These are phyloP conservation scores for Xylaria sp. DNA, from an alignment of 495 filamentous ascomycete species.

Conservation along the genomic window DNA sequence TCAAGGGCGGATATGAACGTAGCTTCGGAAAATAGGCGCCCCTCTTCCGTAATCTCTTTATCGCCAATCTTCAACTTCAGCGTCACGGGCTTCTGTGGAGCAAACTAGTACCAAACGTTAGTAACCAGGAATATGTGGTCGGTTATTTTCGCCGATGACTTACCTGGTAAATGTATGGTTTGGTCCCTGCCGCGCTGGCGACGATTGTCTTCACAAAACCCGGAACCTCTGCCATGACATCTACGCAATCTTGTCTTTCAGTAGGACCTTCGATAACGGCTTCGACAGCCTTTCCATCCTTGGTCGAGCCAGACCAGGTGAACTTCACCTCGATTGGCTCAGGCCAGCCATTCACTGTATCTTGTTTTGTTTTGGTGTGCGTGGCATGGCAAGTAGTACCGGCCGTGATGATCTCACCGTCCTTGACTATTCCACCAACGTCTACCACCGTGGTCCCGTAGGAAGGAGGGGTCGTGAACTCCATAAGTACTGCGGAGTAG, in stretches of 20 bases:
- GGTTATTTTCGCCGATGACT: slow-evolving; percentile 26
- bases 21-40: slow-evolving; percentile 79
- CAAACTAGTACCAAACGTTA: slow-evolving; percentile 59
- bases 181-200: slow-evolving; percentile 83
- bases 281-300: slow-evolving; percentile 73
- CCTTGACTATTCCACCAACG: slow-evolving; percentile 81
- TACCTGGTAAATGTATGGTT: slow-evolving; percentile 98
- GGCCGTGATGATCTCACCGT: slow-evolving; percentile 79
- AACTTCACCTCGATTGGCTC: slow-evolving; percentile 79
- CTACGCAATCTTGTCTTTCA: slow-evolving; percentile 80
- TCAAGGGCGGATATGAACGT: slow-evolving; percentile 78
- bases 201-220: slow-evolving; percentile 94
- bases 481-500: slow-evolving; percentile 91
- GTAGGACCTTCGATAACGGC: slow-evolving; percentile 77
- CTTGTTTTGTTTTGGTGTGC: slow-evolving; percentile 72
- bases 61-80: slow-evolving; percentile 86
- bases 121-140: neutral
- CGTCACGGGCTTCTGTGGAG: slow-evolving; percentile 63
- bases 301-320: slow-evolving; percentile 78
- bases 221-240: slow-evolving; percentile 96
- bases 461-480: slow-evolving; percentile 92
- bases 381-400: slow-evolving; percentile 65
- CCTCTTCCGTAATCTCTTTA: slow-evolving; percentile 76
- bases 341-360: slow-evolving; percentile 85
- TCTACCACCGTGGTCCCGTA: slow-evolving; percentile 89